Percentiles rank a stretch among this genome's conserved stretches.
phyloP scores from a whole-genome alignment of 2,329 filamentous ascomycete genomes.

The Lachnellula cervina region DNA sequence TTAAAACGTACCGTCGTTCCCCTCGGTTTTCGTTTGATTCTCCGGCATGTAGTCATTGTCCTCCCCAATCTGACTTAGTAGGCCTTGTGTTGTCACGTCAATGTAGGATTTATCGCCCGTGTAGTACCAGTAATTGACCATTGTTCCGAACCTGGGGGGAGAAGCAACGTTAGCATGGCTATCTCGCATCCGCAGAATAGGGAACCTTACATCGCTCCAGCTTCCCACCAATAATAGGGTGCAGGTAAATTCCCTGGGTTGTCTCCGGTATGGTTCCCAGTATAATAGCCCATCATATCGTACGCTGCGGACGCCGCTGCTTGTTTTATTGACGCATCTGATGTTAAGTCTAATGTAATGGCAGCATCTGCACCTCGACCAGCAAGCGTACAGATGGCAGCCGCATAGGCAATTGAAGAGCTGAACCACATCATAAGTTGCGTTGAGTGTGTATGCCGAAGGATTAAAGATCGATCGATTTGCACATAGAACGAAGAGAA shows the following conservation, averaged over 20 bases:
- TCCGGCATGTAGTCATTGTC: conserved; percentile 72
- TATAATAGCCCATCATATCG: conserved; percentile 46
- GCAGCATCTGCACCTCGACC: conserved; percentile 17
- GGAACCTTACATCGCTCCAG: conserved; percentile 68
- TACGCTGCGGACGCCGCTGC: conserved; percentile 33
- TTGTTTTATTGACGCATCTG: conserved; percentile 26
- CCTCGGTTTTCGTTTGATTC: conserved; percentile 55
- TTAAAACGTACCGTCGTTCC: too few relatives aligned
- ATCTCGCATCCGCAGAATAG: background rate
- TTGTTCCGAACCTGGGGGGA: conserved; percentile 55
- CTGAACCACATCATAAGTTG: too few relatives aligned
- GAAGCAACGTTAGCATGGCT: conserved; percentile 39
- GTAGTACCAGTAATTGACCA: conserved; percentile 82
- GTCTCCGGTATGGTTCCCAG: conserved; percentile 41
- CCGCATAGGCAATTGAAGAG: too few relatives aligned
- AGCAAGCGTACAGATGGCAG: conserved; percentile 16
- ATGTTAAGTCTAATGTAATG: conserved; percentile 18
- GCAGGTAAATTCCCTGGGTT: conserved; percentile 44
- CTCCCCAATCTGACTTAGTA: conserved; percentile 68
- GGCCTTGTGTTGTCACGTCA: conserved; percentile 51
- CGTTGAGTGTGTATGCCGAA: too few relatives aligned
- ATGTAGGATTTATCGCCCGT: conserved; percentile 71
- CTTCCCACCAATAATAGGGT: conserved; percentile 50
- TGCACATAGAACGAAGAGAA: too few relatives aligned
- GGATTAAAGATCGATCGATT: too few relatives aligned